phyloP scores from a whole-genome alignment of 169 alveolate genomes.

The Miamiensis avidus region DNA sequence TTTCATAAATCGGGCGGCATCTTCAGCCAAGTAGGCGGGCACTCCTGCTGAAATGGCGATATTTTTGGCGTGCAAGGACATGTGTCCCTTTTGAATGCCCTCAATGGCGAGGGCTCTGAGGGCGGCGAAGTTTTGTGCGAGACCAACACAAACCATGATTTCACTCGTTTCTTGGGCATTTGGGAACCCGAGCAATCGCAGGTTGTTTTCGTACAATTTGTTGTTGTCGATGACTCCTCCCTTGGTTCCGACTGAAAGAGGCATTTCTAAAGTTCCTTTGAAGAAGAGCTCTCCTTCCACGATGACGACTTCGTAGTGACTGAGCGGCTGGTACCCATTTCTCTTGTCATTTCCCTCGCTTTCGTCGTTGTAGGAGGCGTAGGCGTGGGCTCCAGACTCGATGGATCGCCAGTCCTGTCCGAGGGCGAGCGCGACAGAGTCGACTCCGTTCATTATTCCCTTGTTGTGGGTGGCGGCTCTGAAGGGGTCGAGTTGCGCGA shows the following conservation, averaged over 20 bases:
- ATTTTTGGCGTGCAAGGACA: constrained; percentile 86
- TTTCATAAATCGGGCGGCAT: constrained; percentile 83
- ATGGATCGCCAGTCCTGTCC: constrained; percentile 90
- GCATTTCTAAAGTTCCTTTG: constrained; percentile 77
- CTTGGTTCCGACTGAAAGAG: constrained; percentile 81
- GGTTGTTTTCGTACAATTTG: constrained; percentile 58
- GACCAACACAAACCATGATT: constrained; percentile 80
- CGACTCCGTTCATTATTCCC: constrained; percentile 89
- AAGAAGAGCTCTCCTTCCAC: constrained; percentile 52
- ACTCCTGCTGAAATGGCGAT: constrained; percentile 85
- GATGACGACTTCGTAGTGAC: constrained; percentile 20
- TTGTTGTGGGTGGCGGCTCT: constrained; percentile 89
- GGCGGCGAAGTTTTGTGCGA: constrained; percentile 85
- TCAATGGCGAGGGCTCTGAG: constrained; percentile 82
- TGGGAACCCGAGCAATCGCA: constrained; percentile 75
- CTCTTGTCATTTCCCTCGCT: constrained; percentile 72
- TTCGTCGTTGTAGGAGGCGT: constrained; percentile 63
- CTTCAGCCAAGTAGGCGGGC: constrained; percentile 79
- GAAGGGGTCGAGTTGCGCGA: constrained; percentile 73
- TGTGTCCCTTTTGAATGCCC: constrained; percentile 88
- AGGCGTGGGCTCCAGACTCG: constrained; percentile 84
- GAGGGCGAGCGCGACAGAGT: constrained; percentile 84
- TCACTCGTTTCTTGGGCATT: constrained; percentile 63
- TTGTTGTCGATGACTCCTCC: constrained; percentile 87
- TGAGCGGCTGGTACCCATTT: constrained; percentile 61